Conservation (phyloP, 2,329 filamentous ascomycete genomes). For the Exophiala alcalophila region DNA sequence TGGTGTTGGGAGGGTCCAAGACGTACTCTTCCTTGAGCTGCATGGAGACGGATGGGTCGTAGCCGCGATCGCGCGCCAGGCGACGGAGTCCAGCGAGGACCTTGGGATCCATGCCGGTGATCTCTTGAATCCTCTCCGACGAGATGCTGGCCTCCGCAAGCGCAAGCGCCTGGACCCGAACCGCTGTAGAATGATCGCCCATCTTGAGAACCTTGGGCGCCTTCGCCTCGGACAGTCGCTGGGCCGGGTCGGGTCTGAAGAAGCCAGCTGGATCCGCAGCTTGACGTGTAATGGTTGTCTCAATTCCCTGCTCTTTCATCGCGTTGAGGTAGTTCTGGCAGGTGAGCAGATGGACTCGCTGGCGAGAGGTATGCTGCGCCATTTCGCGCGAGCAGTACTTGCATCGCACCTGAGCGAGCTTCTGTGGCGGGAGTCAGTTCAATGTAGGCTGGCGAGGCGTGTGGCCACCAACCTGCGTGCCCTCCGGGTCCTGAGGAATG, state of each 20-base stretch:
- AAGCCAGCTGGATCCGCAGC: slow-evolving; percentile 30
- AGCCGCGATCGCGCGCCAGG: slow-evolving; percentile 31
- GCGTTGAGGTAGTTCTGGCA: slow-evolving; percentile 31
- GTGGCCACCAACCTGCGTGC: slow-evolving; percentile 24
- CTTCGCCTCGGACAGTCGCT: slow-evolving; percentile 25
- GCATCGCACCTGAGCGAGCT: slow-evolving; percentile 32
- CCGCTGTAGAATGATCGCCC: slow-evolving; percentile 29
- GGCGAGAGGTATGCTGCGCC: slow-evolving; percentile 32
- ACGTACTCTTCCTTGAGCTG: slow-evolving; percentile 33
- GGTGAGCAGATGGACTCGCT: slow-evolving; percentile 31
- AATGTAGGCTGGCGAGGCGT: background rate
- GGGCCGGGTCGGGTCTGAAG: slow-evolving; percentile 27
- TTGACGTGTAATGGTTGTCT: slow-evolving; percentile 31
- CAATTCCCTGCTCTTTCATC: slow-evolving; percentile 31
- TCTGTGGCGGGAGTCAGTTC: slow-evolving; percentile 20
- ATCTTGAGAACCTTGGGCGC: slow-evolving; percentile 31
- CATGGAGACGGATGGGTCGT: slow-evolving; percentile 30
- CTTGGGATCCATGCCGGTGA: slow-evolving; percentile 31
- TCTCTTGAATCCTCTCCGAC: slow-evolving; percentile 30
- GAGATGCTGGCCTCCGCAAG: slow-evolving; percentile 31
- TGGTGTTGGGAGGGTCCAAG: slow-evolving; percentile 29
- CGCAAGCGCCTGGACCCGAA: slow-evolving; percentile 30
- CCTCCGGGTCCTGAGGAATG: slow-evolving; percentile 29
- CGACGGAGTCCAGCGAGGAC: slow-evolving; percentile 28
- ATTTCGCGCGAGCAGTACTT: slow-evolving; percentile 32